Evolutionary conservation across 2,329 filamentous ascomycete genomes (phyloP).

Genomic region (Penicillium oxalicum): DNA sequence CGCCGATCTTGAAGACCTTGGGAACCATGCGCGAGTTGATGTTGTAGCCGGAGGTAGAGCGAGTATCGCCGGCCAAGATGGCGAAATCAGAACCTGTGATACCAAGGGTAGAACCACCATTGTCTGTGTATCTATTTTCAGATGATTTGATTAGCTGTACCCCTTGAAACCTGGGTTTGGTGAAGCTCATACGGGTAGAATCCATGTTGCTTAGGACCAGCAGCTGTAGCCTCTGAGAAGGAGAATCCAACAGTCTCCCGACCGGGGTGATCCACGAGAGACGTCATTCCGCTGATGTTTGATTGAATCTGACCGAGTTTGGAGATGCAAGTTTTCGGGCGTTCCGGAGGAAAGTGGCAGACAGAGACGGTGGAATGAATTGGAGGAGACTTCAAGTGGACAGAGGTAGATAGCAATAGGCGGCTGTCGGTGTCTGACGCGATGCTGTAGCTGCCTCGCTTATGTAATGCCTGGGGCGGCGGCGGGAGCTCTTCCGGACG

Average conservation of each 20-base stretch:
- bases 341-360: background rate
- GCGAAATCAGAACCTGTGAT: conserved; percentile 92
- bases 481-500: background rate
- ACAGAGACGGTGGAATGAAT: conserved; percentile 4
- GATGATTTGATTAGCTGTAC: conserved; percentile 10
- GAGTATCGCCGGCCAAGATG: conserved; percentile 95
- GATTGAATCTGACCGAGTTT: background rate
- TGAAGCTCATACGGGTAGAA: conserved; percentile 75
- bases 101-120: conserved; percentile 91
- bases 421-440: conserved; percentile 27
- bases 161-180: background rate
- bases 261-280: conserved; percentile 46
- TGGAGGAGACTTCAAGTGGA: conserved; percentile 7
- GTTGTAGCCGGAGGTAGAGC: conserved; percentile 92
- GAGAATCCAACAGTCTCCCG: conserved; percentile 55
- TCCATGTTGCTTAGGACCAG: conserved; percentile 57
- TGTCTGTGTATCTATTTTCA: conserved; percentile 71
- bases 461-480: conserved; percentile 23
- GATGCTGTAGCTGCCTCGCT: conserved; percentile 35
- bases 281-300: conserved; percentile 45
- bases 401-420: conserved; percentile 8
- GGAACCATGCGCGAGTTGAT: conserved; percentile 96
- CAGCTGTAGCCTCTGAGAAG: conserved; percentile 49
- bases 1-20: conserved; percentile 96
- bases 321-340: background rate